phyloP scores from a whole-genome alignment of 2,329 filamentous ascomycete genomes.

The Alternaria gansuensis region DNA sequence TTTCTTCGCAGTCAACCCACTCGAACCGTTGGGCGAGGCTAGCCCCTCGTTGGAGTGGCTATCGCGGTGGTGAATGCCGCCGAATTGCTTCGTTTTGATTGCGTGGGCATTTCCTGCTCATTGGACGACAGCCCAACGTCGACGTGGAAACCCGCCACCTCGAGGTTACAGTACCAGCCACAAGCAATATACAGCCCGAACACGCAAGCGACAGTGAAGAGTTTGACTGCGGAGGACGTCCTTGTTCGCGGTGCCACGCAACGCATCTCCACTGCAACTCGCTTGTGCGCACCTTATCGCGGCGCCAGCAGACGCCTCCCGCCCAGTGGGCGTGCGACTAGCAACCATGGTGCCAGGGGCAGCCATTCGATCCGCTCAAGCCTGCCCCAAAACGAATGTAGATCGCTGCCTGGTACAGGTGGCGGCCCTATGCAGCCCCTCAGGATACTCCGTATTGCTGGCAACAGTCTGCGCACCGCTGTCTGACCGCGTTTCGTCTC shows the following conservation, averaged over 20 bases:
- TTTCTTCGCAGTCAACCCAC: slow-evolving; percentile 16
- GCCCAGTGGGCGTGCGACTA: slow-evolving; percentile 16
- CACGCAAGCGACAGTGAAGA: slow-evolving; percentile 1
- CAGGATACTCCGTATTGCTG: slow-evolving; percentile 3
- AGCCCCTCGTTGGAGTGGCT: slow-evolving; percentile 2
- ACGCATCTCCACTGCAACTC: slow-evolving; percentile 22
- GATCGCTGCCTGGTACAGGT: slow-evolving; percentile 14
- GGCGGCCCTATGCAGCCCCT: slow-evolving; percentile 6
- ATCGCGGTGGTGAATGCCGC: slow-evolving; percentile 12
- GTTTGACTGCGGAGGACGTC: neutral
- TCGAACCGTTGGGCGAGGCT: slow-evolving; percentile 19
- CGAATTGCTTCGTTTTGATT: slow-evolving; percentile 15
- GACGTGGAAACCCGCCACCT: slow-evolving; percentile 7
- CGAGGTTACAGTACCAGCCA: neutral
- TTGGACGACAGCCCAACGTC: slow-evolving; percentile 5
- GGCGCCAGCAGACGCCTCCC: slow-evolving; percentile 26
- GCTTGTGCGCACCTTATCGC: slow-evolving; percentile 27
- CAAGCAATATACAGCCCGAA: neutral
- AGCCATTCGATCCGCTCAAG: slow-evolving; percentile 19
- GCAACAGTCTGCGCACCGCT: slow-evolving; percentile 7
- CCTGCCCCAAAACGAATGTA: slow-evolving; percentile 5
- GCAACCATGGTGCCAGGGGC: slow-evolving; percentile 23
- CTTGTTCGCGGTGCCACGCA: slow-evolving; percentile 28
- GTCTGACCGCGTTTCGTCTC: slow-evolving; percentile 12
- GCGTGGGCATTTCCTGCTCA: neutral